These are phyloP conservation scores for Calonectria hongkongensis DNA, from an alignment of 2,329 filamentous ascomycete species.

Conservation along the genomic window DNA sequence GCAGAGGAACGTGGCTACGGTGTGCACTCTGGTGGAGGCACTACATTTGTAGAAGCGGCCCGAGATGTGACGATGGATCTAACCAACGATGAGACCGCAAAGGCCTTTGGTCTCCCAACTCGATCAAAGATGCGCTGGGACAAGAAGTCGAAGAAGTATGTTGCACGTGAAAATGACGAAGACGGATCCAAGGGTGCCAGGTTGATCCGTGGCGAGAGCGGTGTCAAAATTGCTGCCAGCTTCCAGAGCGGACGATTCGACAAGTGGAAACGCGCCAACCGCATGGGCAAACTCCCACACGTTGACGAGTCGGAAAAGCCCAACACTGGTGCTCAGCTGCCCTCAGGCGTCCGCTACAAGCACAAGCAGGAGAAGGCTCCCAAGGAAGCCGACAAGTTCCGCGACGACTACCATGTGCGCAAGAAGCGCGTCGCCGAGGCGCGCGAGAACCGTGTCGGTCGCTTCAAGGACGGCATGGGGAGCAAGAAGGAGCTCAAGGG, in stretches of 20 bases:
- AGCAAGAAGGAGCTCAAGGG: constrained; percentile 87
- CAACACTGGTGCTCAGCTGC: constrained; percentile 51
- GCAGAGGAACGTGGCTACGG: constrained; percentile 95
- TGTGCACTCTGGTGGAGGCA: constrained; percentile 86
- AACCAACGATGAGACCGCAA: constrained; percentile 88
- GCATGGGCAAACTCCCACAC: constrained; percentile 84
- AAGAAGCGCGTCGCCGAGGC: constrained; percentile 94
- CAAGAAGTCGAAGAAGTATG: constrained; percentile 97
- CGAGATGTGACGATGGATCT: constrained; percentile 93
- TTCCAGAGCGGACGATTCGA: constrained; percentile 97
- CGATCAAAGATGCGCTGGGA: constrained; percentile 93
- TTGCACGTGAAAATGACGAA: constrained; percentile 92
- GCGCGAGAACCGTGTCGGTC: constrained; percentile 86
- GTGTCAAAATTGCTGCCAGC: constrained; percentile 94
- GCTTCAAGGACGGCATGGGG: constrained; percentile 82
- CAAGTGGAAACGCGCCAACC: constrained; percentile 91
- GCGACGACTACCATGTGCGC: constrained; percentile 91
- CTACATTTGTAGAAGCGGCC: constrained; percentile 92
- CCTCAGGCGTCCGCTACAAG: constrained; percentile 77
- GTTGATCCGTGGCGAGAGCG: constrained; percentile 91
- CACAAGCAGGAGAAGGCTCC: constrained; percentile 92
- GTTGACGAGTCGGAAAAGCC: constrained; percentile 87
- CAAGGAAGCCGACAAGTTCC: constrained; percentile 93
- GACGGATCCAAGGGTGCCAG: constrained; percentile 85
- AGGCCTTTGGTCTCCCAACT: constrained; percentile 85